Base-by-base conservation (phyloP, 495 filamentous ascomycete genomes). In the Neurospora intermedia region DNA sequence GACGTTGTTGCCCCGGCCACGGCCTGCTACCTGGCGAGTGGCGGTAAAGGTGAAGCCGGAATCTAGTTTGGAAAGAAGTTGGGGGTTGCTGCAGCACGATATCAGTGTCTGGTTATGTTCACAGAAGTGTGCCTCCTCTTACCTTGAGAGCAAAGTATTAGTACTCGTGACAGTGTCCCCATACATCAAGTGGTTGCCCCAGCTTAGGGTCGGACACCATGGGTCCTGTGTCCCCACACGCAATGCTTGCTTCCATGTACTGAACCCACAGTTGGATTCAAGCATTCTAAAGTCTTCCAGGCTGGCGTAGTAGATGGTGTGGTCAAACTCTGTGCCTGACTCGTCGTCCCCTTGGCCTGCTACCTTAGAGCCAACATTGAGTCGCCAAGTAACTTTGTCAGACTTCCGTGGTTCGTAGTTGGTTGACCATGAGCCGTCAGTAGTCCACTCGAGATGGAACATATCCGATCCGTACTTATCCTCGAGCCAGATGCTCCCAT, bases 91-190 rank as follows among this genome's bases (percentile, higher is more conserved):
- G 75, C 2, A 6, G 18, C 27, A 18, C 16, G 41, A 43, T n/a
- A 70, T 79, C 54, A 78, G 71, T 35, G 5, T 16, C 6, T 27
- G 16, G 23, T 4, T 4, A 15, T 54, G 0, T 42, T 11, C 11
- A 9, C 43, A 20, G 39, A 77, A 59, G 23, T 15, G 23, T 59
- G 20, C 15, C 31, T 18, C 27, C 54, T 66, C 82, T 79, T 81
- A 93, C 92, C 96, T 97, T 79, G 98, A 96, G 1, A 99, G 83
- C n/a, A 98, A 85, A 2, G 94, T 96, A 80, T 93, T 97, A 27
- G 96, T 99, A 80, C 93, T 97, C 18, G 96, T 98, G 48, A 98
- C 85, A 5, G 97, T 93, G 79, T 97, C 93, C 43, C 92, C 95
- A 80, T 98, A 98, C 71, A 99, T 83, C 7, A 98, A 80, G 66